Base-by-base conservation (phyloP, 805 yeast genomes). In the Jamesozyma piceae region DNA sequence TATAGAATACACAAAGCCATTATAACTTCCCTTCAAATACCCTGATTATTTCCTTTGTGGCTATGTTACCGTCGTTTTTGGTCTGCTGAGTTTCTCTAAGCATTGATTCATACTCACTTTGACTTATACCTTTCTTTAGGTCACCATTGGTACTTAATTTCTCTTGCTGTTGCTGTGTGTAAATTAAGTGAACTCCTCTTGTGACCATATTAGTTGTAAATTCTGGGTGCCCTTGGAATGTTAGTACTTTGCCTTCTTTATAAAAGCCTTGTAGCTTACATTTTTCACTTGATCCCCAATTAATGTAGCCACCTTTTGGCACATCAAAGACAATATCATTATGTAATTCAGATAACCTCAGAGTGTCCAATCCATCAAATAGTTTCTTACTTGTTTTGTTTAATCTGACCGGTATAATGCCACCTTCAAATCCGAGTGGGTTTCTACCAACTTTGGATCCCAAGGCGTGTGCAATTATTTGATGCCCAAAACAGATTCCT, bases 191-290 rank as follows among this genome's bases (percentile, higher is more conserved):
- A n/a, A 30, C 34, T 5, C 55, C 52, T 28, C 44, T 42, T 20
- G 35, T 34, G 2, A 61, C 57, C 18, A 57, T 55, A 3, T 60
- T 68, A 0, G 65, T 64, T 21, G 64, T 55, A 54, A 84, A 88
- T 58, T 88, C 96, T 0, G 96, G 96, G 54, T 88, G 97, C 0
- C 95, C 95, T 61, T 88, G 97, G 50, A 87, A 74, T 0, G 92
- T 75, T 19, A 88, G 61, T 6, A 82, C 42, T 35, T 71, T 67
- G 19, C 67, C 55, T 0, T 71, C 68, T 33, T 74, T 72, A 43
- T 73, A 73, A 24, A 84, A 63, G 0, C 95, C 94, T 62, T 88
- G 96, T 29, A 74, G 64, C 1, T 63, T 52, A 48, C 95, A 82
- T 33, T 60, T 67, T 0, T 67, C 60, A 6, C 82, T 73, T 5